Evolutionary conservation across 2,329 filamentous ascomycete genomes (phyloP), one percentile per base, ranked within the genome.

Genomic region (Colletotrichum theobromicola): DNA sequence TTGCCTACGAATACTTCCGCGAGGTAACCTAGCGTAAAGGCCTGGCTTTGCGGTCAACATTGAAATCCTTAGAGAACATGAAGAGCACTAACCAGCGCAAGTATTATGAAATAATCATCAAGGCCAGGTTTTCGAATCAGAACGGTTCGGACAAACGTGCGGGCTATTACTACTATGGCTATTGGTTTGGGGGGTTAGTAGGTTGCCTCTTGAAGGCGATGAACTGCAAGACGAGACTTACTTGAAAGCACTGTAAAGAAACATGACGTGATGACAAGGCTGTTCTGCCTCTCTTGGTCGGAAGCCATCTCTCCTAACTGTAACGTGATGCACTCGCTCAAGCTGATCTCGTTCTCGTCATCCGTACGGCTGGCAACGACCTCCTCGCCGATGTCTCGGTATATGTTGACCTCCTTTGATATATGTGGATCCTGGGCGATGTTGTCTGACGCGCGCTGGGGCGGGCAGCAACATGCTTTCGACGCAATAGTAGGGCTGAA

Each of bases 101-200:
- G 32, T 30, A 74, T 53, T 42, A 79, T 78, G 15, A 72, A 62
- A 12, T 74, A 75, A 62, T 79, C 78, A 60, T 79, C 78, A 50
- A 75, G 70, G 5, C 77, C 77, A 18, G 75, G 72, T 67, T 78
- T 78, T 8, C 73, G 53, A 16, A 79, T 77, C 12, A 78, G 12
- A 13, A 73, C 34, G 18, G 68, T 61, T 21, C 77, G 62, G 21
- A 76, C 72, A 46, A 79, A 42, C 1, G 73, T 74, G 18, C 77
- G 73, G 4, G 68, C 60, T n/a, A 76, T 5, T 15, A 79, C 72
- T 28, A 76, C 64, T 21, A 77, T 16, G 10, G 72, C 78, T 79
- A 32, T 30, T 4, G 4, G 2, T 12, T 28, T 9, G 3, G 9
- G 34, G 9, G 5, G 24, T 72, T 12, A 67, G 60, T 12, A 28